A percentile compares a stretch with the other conserved stretches of the same genome.
These are phyloP conservation scores for Suillus tomentosus DNA, from an alignment of 768 basidiomycete species.

Conservation along the genomic window DNA sequence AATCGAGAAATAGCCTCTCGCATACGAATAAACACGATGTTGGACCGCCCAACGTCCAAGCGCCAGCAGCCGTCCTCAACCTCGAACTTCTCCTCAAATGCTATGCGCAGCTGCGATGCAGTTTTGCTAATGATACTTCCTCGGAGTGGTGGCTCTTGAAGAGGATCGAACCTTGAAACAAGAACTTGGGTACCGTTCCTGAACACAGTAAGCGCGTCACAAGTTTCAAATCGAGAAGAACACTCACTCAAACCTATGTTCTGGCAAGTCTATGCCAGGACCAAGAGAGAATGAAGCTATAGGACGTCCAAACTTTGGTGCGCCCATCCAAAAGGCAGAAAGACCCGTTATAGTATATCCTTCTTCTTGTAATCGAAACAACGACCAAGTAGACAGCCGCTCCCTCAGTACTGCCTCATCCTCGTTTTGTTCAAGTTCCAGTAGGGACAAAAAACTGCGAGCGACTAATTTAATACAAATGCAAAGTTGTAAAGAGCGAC, in stretches of 20 bases:
- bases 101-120: slow-evolving; percentile 55
- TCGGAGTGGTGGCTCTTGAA: slow-evolving; percentile 50
- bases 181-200: slow-evolving; percentile 75
- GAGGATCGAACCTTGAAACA: slow-evolving; percentile 62
- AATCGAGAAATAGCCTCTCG: slow-evolving; percentile 61
- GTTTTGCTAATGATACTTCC: slow-evolving; percentile 57
- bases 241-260: slow-evolving; percentile 71
- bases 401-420: slow-evolving; percentile 59
- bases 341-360: slow-evolving; percentile 74
- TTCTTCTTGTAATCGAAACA: slow-evolving; percentile 59
- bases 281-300: slow-evolving; percentile 67
- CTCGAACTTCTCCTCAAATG: slow-evolving; percentile 54
- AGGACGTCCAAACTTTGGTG: slow-evolving; percentile 62
- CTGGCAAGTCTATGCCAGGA: slow-evolving; percentile 62
- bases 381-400: slow-evolving; percentile 68
- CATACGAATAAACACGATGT: slow-evolving; percentile 71
- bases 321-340: slow-evolving; percentile 67
- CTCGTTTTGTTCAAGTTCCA: slow-evolving; percentile 63
- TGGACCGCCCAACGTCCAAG: slow-evolving; percentile 70
- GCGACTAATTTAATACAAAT: background rate
- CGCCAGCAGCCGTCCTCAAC: slow-evolving; percentile 54
- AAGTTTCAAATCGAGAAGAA: background rate
- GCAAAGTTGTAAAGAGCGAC: slow-evolving; percentile 14
- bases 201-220: slow-evolving; percentile 10
- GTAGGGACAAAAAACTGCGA: slow-evolving; percentile 47